phyloP scores from a whole-genome alignment of 176 grass and related monocot genomes.

The Oryza rufipogon region DNA sequence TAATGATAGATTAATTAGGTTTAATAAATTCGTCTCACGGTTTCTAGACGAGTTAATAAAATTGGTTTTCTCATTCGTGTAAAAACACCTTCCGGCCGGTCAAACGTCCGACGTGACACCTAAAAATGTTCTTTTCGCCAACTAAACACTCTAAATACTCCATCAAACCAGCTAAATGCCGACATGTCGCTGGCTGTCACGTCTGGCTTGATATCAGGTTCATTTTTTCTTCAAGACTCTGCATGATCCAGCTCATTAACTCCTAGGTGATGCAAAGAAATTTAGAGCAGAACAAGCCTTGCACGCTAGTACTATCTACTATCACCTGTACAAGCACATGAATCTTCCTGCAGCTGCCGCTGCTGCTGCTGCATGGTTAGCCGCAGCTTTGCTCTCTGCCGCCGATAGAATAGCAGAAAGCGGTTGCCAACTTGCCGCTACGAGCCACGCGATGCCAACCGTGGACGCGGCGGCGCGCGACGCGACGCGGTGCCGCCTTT shows the following conservation, averaged over 20 bases:
- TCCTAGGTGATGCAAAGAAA: too few relatives aligned
- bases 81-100: too few relatives aligned
- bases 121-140: too few relatives aligned
- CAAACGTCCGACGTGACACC: too few relatives aligned
- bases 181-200: neutral
- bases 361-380: neutral
- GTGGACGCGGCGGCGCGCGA: neutral
- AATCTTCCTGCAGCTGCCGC: neutral
- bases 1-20: too few relatives aligned
- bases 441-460: neutral
- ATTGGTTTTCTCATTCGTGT: too few relatives aligned
- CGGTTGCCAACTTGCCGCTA: neutral
- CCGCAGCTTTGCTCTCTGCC: neutral
- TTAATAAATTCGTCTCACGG: too few relatives aligned
- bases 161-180: neutral
- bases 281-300: neutral
- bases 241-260: neutral
- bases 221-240: too few relatives aligned
- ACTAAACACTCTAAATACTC: too few relatives aligned
- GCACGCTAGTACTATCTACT: neutral
- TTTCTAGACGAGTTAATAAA: too few relatives aligned
- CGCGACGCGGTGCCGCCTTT: neutral
- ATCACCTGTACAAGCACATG: neutral
- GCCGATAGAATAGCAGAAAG: neutral
- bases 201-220: neutral